phyloP scores from a whole-genome alignment of 306 rosid species.

The Cyclanthera cordifolia region DNA sequence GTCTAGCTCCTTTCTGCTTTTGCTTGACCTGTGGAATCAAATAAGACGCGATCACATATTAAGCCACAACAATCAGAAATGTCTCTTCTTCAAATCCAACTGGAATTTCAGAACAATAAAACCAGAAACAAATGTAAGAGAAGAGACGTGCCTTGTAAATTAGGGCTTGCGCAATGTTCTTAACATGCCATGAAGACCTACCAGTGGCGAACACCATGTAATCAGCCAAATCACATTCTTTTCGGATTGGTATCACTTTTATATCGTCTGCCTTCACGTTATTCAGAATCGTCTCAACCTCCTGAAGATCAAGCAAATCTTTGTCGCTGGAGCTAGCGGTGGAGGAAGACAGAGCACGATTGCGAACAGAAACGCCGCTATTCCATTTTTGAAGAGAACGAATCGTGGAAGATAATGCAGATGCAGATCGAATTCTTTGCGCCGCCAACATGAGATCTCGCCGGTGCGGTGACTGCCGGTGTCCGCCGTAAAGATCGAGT shows the following conservation, averaged over 20 bases:
- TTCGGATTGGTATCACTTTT: constrained; percentile 48
- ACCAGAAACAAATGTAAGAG: not conserved
- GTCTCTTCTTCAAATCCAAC: not conserved
- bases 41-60: not conserved
- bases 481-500: not conserved
- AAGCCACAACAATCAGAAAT: not conserved
- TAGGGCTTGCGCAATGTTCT: constrained; percentile 92
- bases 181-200: constrained; percentile 85
- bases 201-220: constrained; percentile 82
- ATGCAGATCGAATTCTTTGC: constrained; percentile 4
- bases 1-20: constrained; percentile 64
- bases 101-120: not conserved
- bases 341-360: constrained; percentile 16
- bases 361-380: constrained; percentile 22
- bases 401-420: not conserved
- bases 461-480: not conserved
- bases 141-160: constrained; percentile 52
- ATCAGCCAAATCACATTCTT: constrained; percentile 66
- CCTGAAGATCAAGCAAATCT: constrained; percentile 44
- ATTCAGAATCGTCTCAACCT: constrained; percentile 64
- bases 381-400: constrained; percentile 24
- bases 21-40: constrained; percentile 55
- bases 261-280: constrained; percentile 80
- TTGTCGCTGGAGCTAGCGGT: not conserved
- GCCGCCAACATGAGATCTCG: constrained; percentile 3